phyloP scores from a whole-genome alignment of 495 filamentous ascomycete genomes.

The Neurospora africana region DNA sequence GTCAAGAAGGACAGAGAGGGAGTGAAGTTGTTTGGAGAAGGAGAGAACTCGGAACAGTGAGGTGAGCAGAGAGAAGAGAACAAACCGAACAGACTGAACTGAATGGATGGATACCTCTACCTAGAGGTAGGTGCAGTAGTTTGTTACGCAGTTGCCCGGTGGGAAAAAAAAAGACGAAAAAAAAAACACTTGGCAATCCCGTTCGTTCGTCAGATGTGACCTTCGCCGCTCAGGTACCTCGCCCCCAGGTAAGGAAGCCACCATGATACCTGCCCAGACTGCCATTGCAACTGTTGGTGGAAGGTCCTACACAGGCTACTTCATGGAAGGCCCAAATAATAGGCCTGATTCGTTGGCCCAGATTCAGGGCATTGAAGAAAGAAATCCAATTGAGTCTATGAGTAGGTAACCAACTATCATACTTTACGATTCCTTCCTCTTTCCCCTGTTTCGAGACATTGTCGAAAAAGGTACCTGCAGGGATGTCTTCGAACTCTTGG shows the following conservation, averaged over 20 bases:
- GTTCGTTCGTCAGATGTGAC: not conserved
- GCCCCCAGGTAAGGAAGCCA: not conserved
- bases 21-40: not conserved
- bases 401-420: not conserved
- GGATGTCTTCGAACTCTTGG: not conserved
- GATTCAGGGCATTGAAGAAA: not conserved
- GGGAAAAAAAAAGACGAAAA: not conserved
- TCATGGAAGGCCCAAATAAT: not conserved
- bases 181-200: not conserved
- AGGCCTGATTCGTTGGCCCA: not conserved
- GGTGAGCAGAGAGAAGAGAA: not conserved
- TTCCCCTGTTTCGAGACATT: not conserved
- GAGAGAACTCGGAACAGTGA: not conserved
- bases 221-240: not conserved
- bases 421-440: not conserved
- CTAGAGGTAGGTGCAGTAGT: not conserved
- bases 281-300: not conserved
- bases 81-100: not conserved
- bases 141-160: not conserved
- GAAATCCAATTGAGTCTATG: not conserved
- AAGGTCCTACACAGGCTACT: not conserved
- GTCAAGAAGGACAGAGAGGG: not conserved
- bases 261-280: not conserved
- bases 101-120: not conserved
- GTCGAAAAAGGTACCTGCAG: not conserved